These are phyloP conservation scores for Cordyceps farinosa DNA, from an alignment of 2,329 filamentous ascomycete species.

Conservation along the genomic window DNA sequence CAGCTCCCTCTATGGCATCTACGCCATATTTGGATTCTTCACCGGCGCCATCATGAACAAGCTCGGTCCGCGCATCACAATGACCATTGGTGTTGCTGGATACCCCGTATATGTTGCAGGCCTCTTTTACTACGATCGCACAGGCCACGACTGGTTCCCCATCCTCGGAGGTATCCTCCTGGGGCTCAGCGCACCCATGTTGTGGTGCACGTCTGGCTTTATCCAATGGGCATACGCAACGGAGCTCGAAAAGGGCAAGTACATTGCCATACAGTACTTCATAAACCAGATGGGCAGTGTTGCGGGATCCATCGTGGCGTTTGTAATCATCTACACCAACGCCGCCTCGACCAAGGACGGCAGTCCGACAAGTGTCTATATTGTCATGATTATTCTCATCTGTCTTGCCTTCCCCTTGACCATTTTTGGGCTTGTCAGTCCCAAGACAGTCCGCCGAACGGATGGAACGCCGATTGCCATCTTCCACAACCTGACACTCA, in stretches of 20 bases:
- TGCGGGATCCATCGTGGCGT: slow-evolving; percentile 20
- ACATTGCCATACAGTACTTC: slow-evolving; percentile 17
- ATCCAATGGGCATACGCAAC: slow-evolving; percentile 20
- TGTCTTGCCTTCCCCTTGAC: slow-evolving; percentile 19
- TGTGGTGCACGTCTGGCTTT: slow-evolving; percentile 16
- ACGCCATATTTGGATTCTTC: slow-evolving; percentile 19
- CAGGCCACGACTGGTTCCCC: slow-evolving; percentile 18
- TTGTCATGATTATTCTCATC: slow-evolving; percentile 21
- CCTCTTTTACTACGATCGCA: slow-evolving; percentile 19
- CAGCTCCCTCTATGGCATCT: slow-evolving; percentile 17
- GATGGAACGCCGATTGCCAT: slow-evolving; percentile 20
- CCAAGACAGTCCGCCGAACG: slow-evolving; percentile 22
- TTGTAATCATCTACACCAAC: slow-evolving; percentile 17
- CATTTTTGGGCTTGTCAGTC: slow-evolving; percentile 23
- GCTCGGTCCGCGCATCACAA: slow-evolving; percentile 14
- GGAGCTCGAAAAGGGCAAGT: slow-evolving; percentile 21
- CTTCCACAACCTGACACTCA: slow-evolving; percentile 19
- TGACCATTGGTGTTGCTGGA: slow-evolving; percentile 17
- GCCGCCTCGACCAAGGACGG: slow-evolving; percentile 5
- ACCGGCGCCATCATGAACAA: slow-evolving; percentile 19
- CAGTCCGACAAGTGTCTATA: slow-evolving; percentile 19
- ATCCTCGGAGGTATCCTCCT: slow-evolving; percentile 16
- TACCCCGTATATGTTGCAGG: slow-evolving; percentile 18
- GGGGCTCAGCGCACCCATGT: slow-evolving; percentile 17
- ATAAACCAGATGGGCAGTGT: slow-evolving; percentile 17